These are phyloP conservation scores for Fomitopsis pinicola DNA, from an alignment of 1,284 basidiomycete genomes.

Conservation along the genomic window DNA sequence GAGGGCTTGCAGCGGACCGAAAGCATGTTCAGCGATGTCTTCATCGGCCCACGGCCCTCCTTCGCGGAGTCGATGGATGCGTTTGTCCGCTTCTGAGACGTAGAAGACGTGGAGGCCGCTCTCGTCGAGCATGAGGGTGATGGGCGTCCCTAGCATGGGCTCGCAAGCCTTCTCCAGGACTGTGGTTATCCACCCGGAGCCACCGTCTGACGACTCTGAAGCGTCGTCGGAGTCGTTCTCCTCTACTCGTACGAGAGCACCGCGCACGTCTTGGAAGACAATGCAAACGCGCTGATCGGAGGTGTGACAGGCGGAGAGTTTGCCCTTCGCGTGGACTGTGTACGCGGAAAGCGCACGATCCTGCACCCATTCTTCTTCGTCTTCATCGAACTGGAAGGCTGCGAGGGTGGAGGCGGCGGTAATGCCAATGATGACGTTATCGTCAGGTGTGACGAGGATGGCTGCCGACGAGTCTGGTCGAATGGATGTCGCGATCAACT, in stretches of 20 bases:
- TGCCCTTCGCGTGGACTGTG: background rate
- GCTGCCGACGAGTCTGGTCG: conserved; percentile 3
- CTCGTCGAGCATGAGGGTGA: background rate
- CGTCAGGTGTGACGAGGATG: background rate
- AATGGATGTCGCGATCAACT: conserved; percentile 1
- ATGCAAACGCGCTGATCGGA: background rate
- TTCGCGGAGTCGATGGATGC: conserved; percentile 1
- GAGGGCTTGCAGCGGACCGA: background rate
- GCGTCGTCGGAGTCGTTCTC: background rate
- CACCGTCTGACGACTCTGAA: background rate
- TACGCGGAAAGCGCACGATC: background rate
- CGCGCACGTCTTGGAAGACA: conserved; percentile 4
- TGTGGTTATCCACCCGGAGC: background rate
- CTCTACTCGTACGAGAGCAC: conserved; percentile 2
- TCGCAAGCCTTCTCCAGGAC: background rate
- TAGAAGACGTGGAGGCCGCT: conserved; percentile 2
- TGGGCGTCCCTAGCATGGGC: background rate
- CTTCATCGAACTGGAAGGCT: conserved; percentile 4
- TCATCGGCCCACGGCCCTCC: conserved; percentile 1
- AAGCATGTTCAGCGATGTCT: background rate
- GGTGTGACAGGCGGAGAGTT: background rate
- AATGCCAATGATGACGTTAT: background rate
- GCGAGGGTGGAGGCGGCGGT: background rate
- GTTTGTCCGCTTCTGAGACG: background rate
- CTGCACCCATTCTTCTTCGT: conserved; percentile 7